A percentile compares a stretch with the other conserved stretches of the same genome.
Evolutionary conservation across 176 grass and related monocot genomes (phyloP).

Genomic region (Hordeum marinum): DNA sequence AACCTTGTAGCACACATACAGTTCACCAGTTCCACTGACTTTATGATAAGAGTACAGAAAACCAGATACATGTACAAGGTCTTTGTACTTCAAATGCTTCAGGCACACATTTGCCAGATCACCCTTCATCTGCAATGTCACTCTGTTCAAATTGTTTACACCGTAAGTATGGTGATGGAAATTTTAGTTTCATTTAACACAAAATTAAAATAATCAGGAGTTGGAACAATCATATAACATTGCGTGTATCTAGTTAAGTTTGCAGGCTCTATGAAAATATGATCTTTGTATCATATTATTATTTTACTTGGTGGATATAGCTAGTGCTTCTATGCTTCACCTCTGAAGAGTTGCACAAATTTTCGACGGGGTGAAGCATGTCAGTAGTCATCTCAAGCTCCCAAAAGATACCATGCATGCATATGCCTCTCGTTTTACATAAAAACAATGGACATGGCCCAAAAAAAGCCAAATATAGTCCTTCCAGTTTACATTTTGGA

Average conservation of each 20-base stretch:
- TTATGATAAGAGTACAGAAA: constrained; percentile 17
- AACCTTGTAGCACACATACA: constrained; percentile 41
- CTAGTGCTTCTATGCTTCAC: background rate
- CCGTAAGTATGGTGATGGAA: background rate
- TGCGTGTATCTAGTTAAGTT: background rate
- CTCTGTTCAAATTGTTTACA: constrained; percentile 24
- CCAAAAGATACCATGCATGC: background rate
- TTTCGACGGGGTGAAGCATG: background rate
- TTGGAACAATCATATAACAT: background rate
- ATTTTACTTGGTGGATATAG: background rate
- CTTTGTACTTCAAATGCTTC: constrained; percentile 46
- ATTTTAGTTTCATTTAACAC: background rate
- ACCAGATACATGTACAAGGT: constrained; percentile 54
- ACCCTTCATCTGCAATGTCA: constrained; percentile 22
- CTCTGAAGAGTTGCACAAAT: background rate
- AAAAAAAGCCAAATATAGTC: background rate
- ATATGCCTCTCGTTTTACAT: background rate
- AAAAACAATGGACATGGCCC: background rate
- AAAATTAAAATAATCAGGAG: background rate
- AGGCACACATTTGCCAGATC: constrained; percentile 34
- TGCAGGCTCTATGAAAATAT: background rate
- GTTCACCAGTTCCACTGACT: constrained; percentile 20
- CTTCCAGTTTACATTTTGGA: background rate
- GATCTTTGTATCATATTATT: background rate
- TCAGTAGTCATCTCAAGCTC: background rate